These are phyloP conservation scores for Exophiala phaeomuriformis DNA, from an alignment of 2,329 filamentous ascomycete genomes.

Conservation along the genomic window DNA sequence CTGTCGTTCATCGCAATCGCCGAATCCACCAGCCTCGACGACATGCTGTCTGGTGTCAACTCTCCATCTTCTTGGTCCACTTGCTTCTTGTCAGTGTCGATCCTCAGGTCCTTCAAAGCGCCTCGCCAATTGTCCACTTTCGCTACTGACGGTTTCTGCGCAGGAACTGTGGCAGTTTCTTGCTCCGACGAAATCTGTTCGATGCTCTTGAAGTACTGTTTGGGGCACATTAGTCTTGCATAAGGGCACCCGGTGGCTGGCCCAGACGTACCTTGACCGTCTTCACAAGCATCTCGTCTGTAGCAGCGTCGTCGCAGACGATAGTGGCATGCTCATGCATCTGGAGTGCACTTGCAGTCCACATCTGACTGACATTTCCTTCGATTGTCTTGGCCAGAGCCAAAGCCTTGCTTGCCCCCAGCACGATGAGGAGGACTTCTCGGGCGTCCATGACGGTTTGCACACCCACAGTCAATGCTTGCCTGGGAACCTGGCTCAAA, in stretches of 20 bases:
- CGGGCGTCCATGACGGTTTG: constrained; percentile 73
- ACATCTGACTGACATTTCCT: constrained; percentile 81
- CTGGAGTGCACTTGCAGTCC: constrained; percentile 75
- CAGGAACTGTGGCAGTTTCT: constrained; percentile 23
- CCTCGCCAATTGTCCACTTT: constrained; percentile 24
- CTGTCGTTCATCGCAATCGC: constrained; percentile 38
- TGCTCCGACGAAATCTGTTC: constrained; percentile 50
- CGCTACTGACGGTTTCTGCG: constrained; percentile 8
- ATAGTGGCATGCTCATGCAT: constrained; percentile 75
- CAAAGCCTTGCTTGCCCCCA: constrained; percentile 71
- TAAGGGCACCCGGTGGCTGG: background rate
- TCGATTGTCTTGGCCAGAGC: constrained; percentile 76
- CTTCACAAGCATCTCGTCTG: constrained; percentile 64
- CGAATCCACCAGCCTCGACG: constrained; percentile 41
- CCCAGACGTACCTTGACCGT: constrained; percentile 48
- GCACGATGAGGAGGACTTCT: constrained; percentile 76
- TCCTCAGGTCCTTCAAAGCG: constrained; percentile 36
- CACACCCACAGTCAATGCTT: constrained; percentile 78
- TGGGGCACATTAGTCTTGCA: background rate
- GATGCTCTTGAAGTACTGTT: constrained; percentile 63
- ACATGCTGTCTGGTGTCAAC: constrained; percentile 44
- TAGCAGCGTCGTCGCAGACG: constrained; percentile 75
- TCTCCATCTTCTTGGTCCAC: constrained; percentile 37
- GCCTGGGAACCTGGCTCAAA: constrained; percentile 64
- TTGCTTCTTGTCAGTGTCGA: constrained; percentile 37